Evolutionary conservation across 2,329 filamentous ascomycete genomes (phyloP).

Genomic region (Cucurbitaria berberidis): DNA sequence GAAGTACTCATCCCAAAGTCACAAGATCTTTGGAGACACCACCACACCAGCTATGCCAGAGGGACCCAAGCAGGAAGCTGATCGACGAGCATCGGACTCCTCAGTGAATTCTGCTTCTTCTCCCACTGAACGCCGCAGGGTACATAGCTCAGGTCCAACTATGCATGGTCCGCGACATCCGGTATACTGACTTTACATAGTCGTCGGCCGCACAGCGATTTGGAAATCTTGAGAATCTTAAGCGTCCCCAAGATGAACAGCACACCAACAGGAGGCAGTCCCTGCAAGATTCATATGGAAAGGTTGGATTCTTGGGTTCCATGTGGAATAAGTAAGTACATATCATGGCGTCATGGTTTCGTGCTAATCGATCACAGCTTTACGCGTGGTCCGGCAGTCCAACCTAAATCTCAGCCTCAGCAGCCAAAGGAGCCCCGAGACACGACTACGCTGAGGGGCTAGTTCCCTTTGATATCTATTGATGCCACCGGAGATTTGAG

Average conservation of each 20-base stretch:
- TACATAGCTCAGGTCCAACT: conserved; percentile 10
- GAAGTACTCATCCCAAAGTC: conserved; percentile 45
- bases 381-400: conserved; percentile 36
- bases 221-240: conserved; percentile 41
- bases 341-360: too few relatives aligned
- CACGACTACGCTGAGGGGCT: conserved; percentile 35
- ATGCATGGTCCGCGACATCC: not conserved
- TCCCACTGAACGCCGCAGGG: conserved; percentile 37
- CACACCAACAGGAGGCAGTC: conserved; percentile 37
- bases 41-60: conserved; percentile 41
- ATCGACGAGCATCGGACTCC: conserved; percentile 42
- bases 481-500: not conserved
- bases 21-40: conserved; percentile 40
- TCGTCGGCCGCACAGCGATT: conserved; percentile 41
- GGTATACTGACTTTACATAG: conserved; percentile 19
- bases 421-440: conserved; percentile 29
- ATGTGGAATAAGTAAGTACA: conserved; percentile 44
- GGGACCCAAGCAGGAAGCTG: conserved; percentile 37
- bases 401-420: conserved; percentile 3
- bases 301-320: conserved; percentile 39
- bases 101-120: conserved; percentile 33
- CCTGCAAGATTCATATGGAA: conserved; percentile 42
- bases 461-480: conserved; percentile 4
- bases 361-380: conserved; percentile 32
- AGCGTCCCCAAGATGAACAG: conserved; percentile 39